phyloP scores from a whole-genome alignment of 352 stramenopile species.

The Phytophthora litchii region DNA sequence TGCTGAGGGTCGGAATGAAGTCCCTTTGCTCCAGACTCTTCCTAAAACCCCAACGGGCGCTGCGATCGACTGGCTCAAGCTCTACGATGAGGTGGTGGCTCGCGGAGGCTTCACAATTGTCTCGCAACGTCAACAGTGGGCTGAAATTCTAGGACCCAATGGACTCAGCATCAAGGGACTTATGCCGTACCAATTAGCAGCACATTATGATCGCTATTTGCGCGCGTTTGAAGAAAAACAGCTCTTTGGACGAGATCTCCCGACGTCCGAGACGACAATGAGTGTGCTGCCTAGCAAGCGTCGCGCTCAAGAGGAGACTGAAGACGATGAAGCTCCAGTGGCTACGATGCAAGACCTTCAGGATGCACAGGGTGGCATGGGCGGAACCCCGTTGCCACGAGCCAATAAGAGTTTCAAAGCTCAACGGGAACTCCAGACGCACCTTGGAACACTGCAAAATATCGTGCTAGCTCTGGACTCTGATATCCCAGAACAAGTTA shows the following conservation, averaged over 20 bases:
- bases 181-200: slow-evolving; percentile 65
- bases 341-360: slow-evolving; percentile 69
- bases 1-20: slow-evolving; percentile 50
- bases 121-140: slow-evolving; percentile 61
- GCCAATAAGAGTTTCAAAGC: slow-evolving; percentile 73
- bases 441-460: slow-evolving; percentile 65
- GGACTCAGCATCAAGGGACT: slow-evolving; percentile 63
- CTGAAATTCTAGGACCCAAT: slow-evolving; percentile 47
- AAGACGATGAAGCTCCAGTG: slow-evolving; percentile 44
- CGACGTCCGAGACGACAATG: slow-evolving; percentile 24
- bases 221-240: slow-evolving; percentile 81
- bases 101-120: slow-evolving; percentile 62
- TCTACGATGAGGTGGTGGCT: slow-evolving; percentile 84
- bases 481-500: slow-evolving; percentile 54
- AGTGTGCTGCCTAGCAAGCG: slow-evolving; percentile 39
- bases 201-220: slow-evolving; percentile 62
- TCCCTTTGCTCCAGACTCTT: slow-evolving; percentile 49
- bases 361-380: slow-evolving; percentile 61
- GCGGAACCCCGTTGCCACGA: slow-evolving; percentile 64
- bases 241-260: slow-evolving; percentile 68
- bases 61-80: slow-evolving; percentile 72
- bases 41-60: slow-evolving; percentile 57
- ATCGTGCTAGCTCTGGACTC: slow-evolving; percentile 80
- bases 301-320: slow-evolving; percentile 7
- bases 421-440: slow-evolving; percentile 47